Conservation (phyloP, 2,329 filamentous ascomycete genomes). For the Cladosporium colombiae region DNA sequence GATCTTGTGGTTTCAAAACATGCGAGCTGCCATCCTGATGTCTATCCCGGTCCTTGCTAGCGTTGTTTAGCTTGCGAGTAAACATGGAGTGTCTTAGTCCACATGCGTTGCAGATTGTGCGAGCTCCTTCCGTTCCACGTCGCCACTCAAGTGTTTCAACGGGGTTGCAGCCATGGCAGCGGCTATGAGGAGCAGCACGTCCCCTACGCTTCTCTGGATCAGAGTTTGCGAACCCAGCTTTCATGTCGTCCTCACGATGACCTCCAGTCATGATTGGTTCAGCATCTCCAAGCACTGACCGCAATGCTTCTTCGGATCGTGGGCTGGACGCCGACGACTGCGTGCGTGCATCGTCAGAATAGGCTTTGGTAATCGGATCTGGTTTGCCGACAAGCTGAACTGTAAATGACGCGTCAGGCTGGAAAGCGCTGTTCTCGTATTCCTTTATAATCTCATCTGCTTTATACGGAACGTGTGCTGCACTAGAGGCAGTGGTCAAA, state of each 20-base stretch:
- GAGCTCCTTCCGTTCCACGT: constrained; percentile 88
- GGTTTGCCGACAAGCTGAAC: too few species aligned
- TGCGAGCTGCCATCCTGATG: too few species aligned
- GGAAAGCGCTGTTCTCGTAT: neutral
- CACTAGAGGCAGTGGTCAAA: neutral
- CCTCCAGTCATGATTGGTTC: constrained; percentile 51
- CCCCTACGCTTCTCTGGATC: constrained; percentile 91
- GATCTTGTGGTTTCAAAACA: too few species aligned
- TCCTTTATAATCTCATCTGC: neutral
- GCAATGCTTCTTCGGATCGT: neutral
- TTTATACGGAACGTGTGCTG: neutral
- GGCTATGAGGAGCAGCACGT: constrained; percentile 87
- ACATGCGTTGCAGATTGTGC: constrained; percentile 95
- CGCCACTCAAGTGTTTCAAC: constrained; percentile 98
- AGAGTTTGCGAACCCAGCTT: constrained; percentile 64
- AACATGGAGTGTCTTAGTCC: constrained; percentile 68
- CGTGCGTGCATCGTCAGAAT: neutral
- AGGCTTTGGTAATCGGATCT: neutral
- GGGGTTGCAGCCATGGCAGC: constrained; percentile 96
- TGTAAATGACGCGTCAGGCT: too few species aligned
- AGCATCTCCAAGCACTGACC: neutral
- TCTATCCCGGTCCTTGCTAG: constrained; percentile 36
- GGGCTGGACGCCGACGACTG: neutral
- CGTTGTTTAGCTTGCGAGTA: constrained; percentile 51
- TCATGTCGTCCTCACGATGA: constrained; percentile 60